Evolutionary conservation across 164 flowering plant genomes (phyloP).

Genomic region (Liriodendron chinense): DNA sequence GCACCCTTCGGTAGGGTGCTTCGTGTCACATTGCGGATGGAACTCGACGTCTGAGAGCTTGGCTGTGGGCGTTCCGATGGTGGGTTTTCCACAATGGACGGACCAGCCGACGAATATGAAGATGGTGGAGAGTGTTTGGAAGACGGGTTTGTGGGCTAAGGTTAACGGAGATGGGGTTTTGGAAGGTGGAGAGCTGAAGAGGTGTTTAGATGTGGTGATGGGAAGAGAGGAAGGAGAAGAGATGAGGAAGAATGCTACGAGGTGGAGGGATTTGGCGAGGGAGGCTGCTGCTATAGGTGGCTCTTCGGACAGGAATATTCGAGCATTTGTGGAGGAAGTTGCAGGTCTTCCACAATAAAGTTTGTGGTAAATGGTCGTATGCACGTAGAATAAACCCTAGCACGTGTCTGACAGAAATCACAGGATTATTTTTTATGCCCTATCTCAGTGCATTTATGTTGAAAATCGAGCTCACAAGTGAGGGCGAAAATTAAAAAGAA

Average conservation of each 20-base stretch:
- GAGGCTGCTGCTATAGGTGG: slow-evolving; percentile 43
- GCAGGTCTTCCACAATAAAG: no score
- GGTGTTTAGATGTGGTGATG: slow-evolving; percentile 56
- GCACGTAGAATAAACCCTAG: no score
- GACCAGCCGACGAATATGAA: slow-evolving; percentile 61
- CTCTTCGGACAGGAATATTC: slow-evolving; percentile 33
- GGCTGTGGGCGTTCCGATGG: slow-evolving; percentile 48
- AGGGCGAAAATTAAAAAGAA: no score
- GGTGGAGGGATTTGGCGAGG: slow-evolving; percentile 39
- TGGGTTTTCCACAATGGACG: slow-evolving; percentile 44
- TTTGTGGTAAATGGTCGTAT: slow-evolving; percentile 22
- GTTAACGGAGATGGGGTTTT: slow-evolving; percentile 27
- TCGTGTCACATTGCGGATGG: slow-evolving; percentile 72
- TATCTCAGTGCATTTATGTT: background rate
- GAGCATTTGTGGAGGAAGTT: slow-evolving; percentile 21
- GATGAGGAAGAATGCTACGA: slow-evolving; percentile 32
- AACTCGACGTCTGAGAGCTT: slow-evolving; percentile 56
- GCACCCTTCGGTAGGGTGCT: slow-evolving; percentile 53
- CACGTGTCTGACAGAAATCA: no score
- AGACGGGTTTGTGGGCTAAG: slow-evolving; percentile 36
- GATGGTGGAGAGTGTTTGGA: slow-evolving; percentile 52
- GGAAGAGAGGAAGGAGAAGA: slow-evolving; percentile 23
- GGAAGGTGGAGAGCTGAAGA: slow-evolving; percentile 39
- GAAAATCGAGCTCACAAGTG: background rate
- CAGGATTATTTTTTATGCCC: background rate